Percentiles rank a stretch among this genome's conserved stretches.
Evolutionary conservation across 345 rosid species (phyloP).

Genomic region (Aquilaria malaccensis): DNA sequence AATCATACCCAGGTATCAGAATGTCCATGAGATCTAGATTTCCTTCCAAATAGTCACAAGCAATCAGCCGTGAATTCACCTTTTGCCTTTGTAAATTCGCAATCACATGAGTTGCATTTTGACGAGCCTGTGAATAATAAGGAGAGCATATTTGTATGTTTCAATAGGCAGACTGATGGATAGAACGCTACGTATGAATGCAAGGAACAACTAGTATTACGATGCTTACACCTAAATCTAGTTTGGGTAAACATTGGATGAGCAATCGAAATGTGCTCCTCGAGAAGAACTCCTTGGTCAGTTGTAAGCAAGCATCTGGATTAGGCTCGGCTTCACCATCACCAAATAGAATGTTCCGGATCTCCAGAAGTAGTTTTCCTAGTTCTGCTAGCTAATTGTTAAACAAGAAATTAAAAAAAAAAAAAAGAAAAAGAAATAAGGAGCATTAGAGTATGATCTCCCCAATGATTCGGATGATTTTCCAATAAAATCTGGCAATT

Average conservation of each 20-base stretch:
- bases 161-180: no score
- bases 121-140: slow-evolving; percentile 27
- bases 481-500: no score
- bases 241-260: slow-evolving; percentile 32
- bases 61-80: slow-evolving; percentile 30
- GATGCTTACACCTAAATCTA: slow-evolving; percentile 32
- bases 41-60: slow-evolving; percentile 31
- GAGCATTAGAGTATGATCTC: neutral
- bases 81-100: slow-evolving; percentile 44
- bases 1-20: slow-evolving; percentile 33
- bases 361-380: slow-evolving; percentile 30
- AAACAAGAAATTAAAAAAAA: neutral
- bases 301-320: slow-evolving; percentile 43
- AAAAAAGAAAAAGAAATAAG: neutral
- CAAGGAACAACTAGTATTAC: neutral
- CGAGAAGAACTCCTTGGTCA: slow-evolving; percentile 41
- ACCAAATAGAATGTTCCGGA: slow-evolving; percentile 43
- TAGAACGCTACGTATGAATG: no score
- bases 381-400: slow-evolving; percentile 35
- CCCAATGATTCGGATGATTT: no score
- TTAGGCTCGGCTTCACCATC: slow-evolving; percentile 41
- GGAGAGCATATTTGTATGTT: neutral
- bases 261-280: slow-evolving; percentile 41
- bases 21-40: slow-evolving; percentile 37
- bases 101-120: slow-evolving; percentile 31